These are phyloP conservation scores for Pyricularia grisea DNA, from an alignment of 2,329 filamentous ascomycete species.

Conservation along the genomic window DNA sequence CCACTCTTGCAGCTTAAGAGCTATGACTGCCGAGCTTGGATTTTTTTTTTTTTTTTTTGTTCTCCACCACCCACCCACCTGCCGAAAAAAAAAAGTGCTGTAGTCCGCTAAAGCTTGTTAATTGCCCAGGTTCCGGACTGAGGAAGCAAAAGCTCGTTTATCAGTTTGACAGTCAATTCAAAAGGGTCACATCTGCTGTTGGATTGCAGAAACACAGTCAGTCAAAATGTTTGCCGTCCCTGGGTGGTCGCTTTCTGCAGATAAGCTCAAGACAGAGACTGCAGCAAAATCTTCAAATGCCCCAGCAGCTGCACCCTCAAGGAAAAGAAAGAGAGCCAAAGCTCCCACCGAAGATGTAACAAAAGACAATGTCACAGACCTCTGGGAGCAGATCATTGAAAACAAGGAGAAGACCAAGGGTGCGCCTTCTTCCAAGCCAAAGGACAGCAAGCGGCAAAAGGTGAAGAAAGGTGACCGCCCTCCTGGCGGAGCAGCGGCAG, in stretches of 20 bases:
- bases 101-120: neutral
- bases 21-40: too few relatives aligned
- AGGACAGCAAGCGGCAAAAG: conserved; percentile 21
- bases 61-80: neutral
- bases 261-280: conserved; percentile 61
- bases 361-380: conserved; percentile 60
- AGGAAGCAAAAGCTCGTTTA: neutral
- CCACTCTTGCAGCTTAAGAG: too few relatives aligned
- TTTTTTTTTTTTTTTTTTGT: neutral
- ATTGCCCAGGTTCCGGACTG: neutral
- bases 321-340: conserved; percentile 46
- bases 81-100: neutral
- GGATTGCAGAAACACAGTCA: neutral
- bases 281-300: neutral
- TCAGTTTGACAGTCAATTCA: neutral
- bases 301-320: conserved; percentile 25
- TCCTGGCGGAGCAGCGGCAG: conserved; percentile 15
- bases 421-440: conserved; percentile 5
- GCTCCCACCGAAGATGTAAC: conserved; percentile 39
- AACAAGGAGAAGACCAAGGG: conserved; percentile 34
- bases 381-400: conserved; percentile 76
- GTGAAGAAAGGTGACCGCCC: conserved; percentile 12
- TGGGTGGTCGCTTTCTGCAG: conserved; percentile 77
- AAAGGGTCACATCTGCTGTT: neutral
- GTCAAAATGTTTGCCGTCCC: conserved; percentile 77